These are phyloP conservation scores for Ascochyta lentis DNA, from an alignment of 2,329 filamentous ascomycete species.

Conservation along the genomic window DNA sequence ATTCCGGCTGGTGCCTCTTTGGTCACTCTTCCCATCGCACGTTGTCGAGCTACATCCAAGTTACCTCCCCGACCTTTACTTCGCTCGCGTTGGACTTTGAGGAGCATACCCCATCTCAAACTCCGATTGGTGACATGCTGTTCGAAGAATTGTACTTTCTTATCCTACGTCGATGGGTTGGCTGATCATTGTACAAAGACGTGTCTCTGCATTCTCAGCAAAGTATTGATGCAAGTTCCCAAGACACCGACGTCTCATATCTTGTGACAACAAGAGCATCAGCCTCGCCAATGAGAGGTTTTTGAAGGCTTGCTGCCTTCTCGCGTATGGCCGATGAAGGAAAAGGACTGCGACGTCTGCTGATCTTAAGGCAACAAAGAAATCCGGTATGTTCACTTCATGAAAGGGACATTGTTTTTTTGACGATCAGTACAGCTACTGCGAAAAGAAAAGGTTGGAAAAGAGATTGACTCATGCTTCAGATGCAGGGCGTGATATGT, in stretches of 20 bases:
- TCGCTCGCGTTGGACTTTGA: too few relatives aligned
- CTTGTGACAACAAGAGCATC: background rate
- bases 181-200: background rate
- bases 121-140: background rate
- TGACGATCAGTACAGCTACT: background rate
- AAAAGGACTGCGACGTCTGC: background rate
- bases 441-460: background rate
- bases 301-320: background rate
- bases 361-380: background rate
- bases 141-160: background rate
- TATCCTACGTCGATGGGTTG: background rate
- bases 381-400: background rate
- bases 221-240: background rate
- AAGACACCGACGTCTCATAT: background rate
- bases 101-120: background rate
- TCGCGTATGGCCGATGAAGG: background rate
- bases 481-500: background rate
- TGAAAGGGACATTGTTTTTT: background rate
- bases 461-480: background rate
- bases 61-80: background rate
- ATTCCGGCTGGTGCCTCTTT: slow-evolving; percentile 1
- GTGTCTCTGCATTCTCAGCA: background rate
- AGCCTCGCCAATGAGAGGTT: background rate
- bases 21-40: background rate
- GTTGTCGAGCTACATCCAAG: background rate